These are phyloP conservation scores for Aureobasidium namibiae DNA, from an alignment of 2,329 filamentous ascomycete genomes.

Conservation along the genomic window DNA sequence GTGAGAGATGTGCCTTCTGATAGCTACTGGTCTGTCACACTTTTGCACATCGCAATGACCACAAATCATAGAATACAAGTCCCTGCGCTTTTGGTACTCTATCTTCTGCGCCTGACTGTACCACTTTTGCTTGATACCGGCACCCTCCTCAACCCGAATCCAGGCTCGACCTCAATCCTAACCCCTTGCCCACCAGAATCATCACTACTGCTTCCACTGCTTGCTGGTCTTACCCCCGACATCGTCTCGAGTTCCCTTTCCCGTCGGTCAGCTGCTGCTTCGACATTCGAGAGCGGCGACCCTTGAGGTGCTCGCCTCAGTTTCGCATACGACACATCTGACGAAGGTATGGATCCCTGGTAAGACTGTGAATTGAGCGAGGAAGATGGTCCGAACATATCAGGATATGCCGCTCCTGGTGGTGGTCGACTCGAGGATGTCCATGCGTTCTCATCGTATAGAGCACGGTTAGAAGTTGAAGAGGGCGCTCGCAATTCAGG, in stretches of 20 bases:
- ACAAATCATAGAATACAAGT: background rate
- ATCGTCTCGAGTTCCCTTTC: background rate
- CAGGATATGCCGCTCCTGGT: slow-evolving; percentile 27
- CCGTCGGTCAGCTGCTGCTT: background rate
- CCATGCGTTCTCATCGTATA: slow-evolving; percentile 26
- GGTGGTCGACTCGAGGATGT: slow-evolving; percentile 31
- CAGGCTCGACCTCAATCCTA: slow-evolving; percentile 11
- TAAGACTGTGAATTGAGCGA: slow-evolving; percentile 27
- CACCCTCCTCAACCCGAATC: slow-evolving; percentile 11
- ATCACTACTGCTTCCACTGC: slow-evolving; percentile 15
- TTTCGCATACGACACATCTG: slow-evolving; percentile 28
- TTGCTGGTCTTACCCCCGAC: background rate
- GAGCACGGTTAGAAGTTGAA: slow-evolving; percentile 31
- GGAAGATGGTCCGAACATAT: slow-evolving; percentile 28
- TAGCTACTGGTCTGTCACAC: too few species aligned
- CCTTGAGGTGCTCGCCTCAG: slow-evolving; percentile 21
- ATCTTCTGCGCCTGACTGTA: slow-evolving; percentile 12
- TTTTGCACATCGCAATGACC: too few species aligned
- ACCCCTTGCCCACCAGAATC: slow-evolving; percentile 12
- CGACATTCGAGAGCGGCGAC: slow-evolving; percentile 7
- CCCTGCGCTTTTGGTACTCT: background rate
- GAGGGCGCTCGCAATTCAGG: slow-evolving; percentile 26
- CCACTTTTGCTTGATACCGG: slow-evolving; percentile 13
- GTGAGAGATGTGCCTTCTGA: too few species aligned
- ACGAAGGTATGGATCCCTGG: slow-evolving; percentile 25